Evolutionary conservation across 2,329 filamentous ascomycete genomes (phyloP).

Genomic region (Botryosphaeria dothidea): DNA sequence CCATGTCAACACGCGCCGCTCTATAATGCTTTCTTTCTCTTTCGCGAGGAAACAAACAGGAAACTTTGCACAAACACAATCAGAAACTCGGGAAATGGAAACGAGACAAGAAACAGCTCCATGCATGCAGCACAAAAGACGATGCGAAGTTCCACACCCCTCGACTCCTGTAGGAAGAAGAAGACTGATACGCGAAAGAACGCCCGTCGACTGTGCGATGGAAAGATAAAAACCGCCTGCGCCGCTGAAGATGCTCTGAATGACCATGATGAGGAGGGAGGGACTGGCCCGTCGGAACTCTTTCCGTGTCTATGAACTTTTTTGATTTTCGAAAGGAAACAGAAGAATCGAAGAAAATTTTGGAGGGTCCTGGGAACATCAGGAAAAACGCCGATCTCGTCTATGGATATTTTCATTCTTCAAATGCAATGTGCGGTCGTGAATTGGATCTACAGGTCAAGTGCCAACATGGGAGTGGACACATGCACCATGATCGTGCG

Average conservation of each 20-base stretch:
- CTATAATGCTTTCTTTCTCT: constrained; percentile 16
- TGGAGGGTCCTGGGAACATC: constrained; percentile 12
- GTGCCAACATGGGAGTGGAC: neutral
- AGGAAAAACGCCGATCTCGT: constrained; percentile 21
- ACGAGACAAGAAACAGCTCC: constrained; percentile 2
- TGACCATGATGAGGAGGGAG: neutral
- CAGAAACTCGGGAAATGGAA: neutral
- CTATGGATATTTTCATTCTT: constrained; percentile 22
- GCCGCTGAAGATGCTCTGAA: constrained; percentile 17
- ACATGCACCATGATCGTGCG: constrained; percentile 4
- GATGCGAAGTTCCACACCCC: constrained; percentile 8
- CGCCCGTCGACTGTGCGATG: constrained; percentile 15
- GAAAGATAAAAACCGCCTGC: constrained; percentile 10
- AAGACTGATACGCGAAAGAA: constrained; percentile 11
- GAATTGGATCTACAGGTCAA: neutral
- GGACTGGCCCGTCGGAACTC: constrained; percentile 9
- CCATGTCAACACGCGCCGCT: constrained; percentile 4
- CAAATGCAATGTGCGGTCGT: constrained; percentile 10
- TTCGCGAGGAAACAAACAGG: neutral
- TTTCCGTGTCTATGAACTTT: constrained; percentile 16
- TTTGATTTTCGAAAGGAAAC: constrained; percentile 29
- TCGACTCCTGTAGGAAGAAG: constrained; percentile 7
- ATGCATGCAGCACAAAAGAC: constrained; percentile 1
- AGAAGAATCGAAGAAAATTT: constrained; percentile 24
- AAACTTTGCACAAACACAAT: neutral